These are phyloP conservation scores for Nothomitra cinnamomea DNA, from an alignment of 2,329 filamentous ascomycete species.

Conservation along the genomic window DNA sequence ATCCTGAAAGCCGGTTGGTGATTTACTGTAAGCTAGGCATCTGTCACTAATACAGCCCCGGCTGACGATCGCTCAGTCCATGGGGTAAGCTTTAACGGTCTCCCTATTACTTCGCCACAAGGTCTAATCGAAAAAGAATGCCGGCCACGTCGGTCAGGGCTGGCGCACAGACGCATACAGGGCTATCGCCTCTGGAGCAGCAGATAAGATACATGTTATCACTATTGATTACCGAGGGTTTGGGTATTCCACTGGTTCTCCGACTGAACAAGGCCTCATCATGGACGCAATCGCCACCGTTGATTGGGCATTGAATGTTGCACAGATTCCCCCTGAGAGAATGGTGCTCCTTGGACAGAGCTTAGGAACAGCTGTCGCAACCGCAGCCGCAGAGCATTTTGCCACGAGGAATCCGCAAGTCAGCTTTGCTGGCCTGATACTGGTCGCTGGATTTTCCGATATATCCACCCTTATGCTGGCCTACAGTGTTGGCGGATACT, in stretches of 20 bases:
- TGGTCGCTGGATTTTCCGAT: conserved; percentile 65
- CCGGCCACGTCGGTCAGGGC: conserved; percentile 67
- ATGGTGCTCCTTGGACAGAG: conserved; percentile 78
- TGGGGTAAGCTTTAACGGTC: conserved; percentile 33
- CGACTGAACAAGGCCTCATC: conserved; percentile 66
- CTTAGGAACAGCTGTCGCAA: conserved; percentile 70
- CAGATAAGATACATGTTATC: conserved; percentile 58
- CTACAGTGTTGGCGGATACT: conserved; percentile 61
- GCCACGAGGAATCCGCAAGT: conserved; percentile 30
- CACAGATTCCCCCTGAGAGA: conserved; percentile 46
- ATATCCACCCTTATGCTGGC: conserved; percentile 55
- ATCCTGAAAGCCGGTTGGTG: conserved; percentile 35
- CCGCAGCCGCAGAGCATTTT: conserved; percentile 57
- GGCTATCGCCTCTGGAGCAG: conserved; percentile 52
- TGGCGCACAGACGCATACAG: conserved; percentile 65
- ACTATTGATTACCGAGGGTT: conserved; percentile 85
- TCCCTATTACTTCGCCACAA: neutral
- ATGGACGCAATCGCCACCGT: conserved; percentile 59
- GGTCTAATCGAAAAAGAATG: conserved; percentile 36
- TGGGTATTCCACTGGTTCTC: conserved; percentile 61
- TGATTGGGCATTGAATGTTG: conserved; percentile 50
- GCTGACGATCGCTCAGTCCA: conserved; percentile 31
- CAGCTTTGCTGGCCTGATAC: conserved; percentile 62
- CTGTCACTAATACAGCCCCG: conserved; percentile 8
- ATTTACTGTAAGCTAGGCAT: conserved; percentile 29